phyloP scores from a whole-genome alignment of 176 grass and related monocot species.

The Juncus inflexus region DNA sequence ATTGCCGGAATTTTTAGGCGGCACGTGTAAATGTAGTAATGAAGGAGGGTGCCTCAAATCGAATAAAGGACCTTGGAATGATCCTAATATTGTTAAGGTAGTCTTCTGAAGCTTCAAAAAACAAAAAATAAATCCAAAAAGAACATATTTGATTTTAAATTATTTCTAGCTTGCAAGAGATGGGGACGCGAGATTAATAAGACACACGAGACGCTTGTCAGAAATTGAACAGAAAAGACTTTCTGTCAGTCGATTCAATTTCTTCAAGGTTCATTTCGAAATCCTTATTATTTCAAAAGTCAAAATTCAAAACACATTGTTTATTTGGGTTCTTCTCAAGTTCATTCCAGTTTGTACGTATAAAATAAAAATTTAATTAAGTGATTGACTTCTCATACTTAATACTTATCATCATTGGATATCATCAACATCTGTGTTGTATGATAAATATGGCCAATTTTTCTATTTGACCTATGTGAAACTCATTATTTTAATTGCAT shows the following conservation, averaged over 20 bases:
- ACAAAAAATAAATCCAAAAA: too few species aligned
- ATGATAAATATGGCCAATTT: too few species aligned
- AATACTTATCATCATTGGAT: background rate
- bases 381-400: background rate
- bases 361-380: background rate
- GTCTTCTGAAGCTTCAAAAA: too few species aligned
- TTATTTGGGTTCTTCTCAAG: background rate
- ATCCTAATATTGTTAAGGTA: conserved; percentile 85
- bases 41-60: conserved; percentile 80
- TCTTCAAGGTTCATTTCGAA: conserved; percentile 45
- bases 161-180: conserved; percentile 64
- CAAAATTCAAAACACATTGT: background rate
- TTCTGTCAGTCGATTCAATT: conserved; percentile 55
- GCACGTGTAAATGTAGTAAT: conserved; percentile 58
- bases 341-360: background rate
- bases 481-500: background rate
- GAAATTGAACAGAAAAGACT: conserved; percentile 53
- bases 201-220: conserved; percentile 65
- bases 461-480: background rate
- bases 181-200: conserved; percentile 45
- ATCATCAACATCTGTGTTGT: background rate
- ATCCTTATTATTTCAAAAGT: background rate
- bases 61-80: conserved; percentile 94
- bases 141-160: background rate
- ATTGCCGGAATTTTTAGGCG: conserved; percentile 93